Evolutionary conservation across 2,329 filamentous ascomycete species (phyloP).

Genomic region (Arachnomyces sp.): DNA sequence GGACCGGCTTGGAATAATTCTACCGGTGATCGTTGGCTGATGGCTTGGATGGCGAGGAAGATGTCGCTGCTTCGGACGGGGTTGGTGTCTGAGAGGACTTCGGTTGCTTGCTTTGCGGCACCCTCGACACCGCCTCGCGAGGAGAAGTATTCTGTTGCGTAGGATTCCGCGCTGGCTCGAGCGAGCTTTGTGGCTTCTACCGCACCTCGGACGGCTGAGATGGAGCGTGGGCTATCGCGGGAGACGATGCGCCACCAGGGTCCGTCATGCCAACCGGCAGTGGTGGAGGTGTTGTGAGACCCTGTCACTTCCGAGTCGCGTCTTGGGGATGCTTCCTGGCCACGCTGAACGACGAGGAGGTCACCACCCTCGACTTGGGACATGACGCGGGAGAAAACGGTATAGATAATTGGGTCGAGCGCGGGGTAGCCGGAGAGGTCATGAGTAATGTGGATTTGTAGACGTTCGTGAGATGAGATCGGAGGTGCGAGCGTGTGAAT

Average conservation of each 20-base stretch:
- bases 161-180: constrained; percentile 79
- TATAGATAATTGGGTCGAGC: constrained; percentile 84
- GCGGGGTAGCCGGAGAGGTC: constrained; percentile 91
- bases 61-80: constrained; percentile 89
- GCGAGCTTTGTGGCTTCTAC: constrained; percentile 86
- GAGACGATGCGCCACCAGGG: constrained; percentile 76
- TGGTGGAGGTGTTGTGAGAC: background rate
- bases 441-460: constrained; percentile 95
- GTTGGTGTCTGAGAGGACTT: constrained; percentile 74
- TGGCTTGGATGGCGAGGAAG: constrained; percentile 89
- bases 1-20: constrained; percentile 60
- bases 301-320: constrained; percentile 45
- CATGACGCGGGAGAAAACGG: constrained; percentile 92
- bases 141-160: constrained; percentile 77
- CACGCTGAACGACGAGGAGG: constrained; percentile 85
- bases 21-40: constrained; percentile 57
- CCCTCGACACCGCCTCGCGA: constrained; percentile 69
- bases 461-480: constrained; percentile 91
- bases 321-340: constrained; percentile 70
- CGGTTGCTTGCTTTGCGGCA: constrained; percentile 70
- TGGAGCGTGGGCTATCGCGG: constrained; percentile 60
- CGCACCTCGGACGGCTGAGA: constrained; percentile 72
- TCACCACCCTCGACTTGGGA: constrained; percentile 97
- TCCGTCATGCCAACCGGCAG: constrained; percentile 70
- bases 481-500: constrained; percentile 92